phyloP scores from a whole-genome alignment of 2,329 filamentous ascomycete species.

The Botrytis galanthina region DNA sequence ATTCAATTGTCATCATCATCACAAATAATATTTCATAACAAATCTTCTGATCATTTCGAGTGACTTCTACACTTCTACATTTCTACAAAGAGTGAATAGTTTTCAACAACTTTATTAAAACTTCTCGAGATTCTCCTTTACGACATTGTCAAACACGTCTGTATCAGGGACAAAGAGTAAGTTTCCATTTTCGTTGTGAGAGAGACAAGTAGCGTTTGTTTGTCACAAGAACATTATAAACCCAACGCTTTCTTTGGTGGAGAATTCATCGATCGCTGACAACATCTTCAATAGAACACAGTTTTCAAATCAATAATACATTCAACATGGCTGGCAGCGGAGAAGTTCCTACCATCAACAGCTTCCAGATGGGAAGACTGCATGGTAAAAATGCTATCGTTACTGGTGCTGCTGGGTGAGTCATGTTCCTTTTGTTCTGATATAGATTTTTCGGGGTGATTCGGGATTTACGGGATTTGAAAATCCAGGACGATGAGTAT shows the following conservation, averaged over 20 bases:
- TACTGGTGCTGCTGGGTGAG: constrained; percentile 68
- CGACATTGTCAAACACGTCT: background rate
- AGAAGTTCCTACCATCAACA: constrained; percentile 38
- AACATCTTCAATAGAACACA: background rate
- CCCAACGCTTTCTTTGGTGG: background rate
- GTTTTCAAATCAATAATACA: background rate
- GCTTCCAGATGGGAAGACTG: constrained; percentile 39
- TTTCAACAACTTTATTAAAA: background rate
- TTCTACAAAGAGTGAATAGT: background rate
- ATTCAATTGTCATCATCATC: constrained; percentile 2
- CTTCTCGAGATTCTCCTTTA: background rate
- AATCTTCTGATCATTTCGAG: background rate
- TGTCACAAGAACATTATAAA: background rate
- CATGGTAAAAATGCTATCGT: constrained; percentile 49
- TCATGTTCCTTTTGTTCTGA: constrained; percentile 21
- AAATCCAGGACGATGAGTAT: background rate
- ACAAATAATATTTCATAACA: constrained; percentile 3
- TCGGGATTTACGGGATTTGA: background rate
- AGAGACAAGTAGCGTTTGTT: background rate
- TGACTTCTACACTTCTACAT: background rate
- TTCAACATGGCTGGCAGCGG: constrained; percentile 25
- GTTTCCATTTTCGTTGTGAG: background rate
- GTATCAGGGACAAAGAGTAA: constrained; percentile 12
- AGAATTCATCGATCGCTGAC: background rate
- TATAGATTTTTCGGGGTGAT: background rate